Percentiles rank a stretch among this genome's conserved stretches.
Evolutionary conservation across 371 early-diverging fungal genomes (phyloP).

Genomic region (Polyrhizophydium stewartii): DNA sequence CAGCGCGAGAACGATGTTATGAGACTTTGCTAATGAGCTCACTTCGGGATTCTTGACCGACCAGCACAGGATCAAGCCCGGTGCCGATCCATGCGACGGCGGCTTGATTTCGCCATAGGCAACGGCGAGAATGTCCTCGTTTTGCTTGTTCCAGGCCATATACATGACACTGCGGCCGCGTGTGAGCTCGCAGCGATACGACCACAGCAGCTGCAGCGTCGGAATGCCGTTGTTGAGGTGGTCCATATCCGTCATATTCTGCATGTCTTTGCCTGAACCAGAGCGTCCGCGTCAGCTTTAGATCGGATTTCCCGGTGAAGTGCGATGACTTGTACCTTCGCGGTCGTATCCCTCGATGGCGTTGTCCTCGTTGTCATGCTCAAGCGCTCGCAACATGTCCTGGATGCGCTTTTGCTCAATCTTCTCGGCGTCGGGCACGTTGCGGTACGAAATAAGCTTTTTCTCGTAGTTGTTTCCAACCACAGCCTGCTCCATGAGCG

Average conservation of each 20-base stretch:
- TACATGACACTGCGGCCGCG: conserved; percentile 37
- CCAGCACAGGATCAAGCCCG: conserved; percentile 51
- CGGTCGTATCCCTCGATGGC: not conserved
- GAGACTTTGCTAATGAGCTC: not conserved
- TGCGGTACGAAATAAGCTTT: conserved; percentile 34
- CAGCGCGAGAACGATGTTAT: not conserved
- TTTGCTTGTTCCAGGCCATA: conserved; percentile 49
- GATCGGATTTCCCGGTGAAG: no score
- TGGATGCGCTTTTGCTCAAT: conserved; percentile 8
- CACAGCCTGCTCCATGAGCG: conserved; percentile 42
- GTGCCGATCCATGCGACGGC: conserved; percentile 4
- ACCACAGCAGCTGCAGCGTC: conserved; percentile 42
- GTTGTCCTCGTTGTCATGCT: conserved; percentile 5
- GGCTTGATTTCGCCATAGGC: conserved; percentile 37
- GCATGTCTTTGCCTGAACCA: no score
- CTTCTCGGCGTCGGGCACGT: conserved; percentile 28
- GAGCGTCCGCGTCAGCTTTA: no score
- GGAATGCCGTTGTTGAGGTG: conserved; percentile 23
- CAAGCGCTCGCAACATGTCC: not conserved
- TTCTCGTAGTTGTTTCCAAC: conserved; percentile 39
- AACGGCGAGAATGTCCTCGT: conserved; percentile 48
- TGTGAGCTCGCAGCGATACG: conserved; percentile 47
- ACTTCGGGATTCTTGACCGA: conserved; percentile 49
- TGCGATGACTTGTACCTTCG: not conserved
- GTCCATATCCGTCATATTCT: not conserved